Base-by-base conservation (phyloP, 2,329 filamentous ascomycete species). In the Cytospora mali region DNA sequence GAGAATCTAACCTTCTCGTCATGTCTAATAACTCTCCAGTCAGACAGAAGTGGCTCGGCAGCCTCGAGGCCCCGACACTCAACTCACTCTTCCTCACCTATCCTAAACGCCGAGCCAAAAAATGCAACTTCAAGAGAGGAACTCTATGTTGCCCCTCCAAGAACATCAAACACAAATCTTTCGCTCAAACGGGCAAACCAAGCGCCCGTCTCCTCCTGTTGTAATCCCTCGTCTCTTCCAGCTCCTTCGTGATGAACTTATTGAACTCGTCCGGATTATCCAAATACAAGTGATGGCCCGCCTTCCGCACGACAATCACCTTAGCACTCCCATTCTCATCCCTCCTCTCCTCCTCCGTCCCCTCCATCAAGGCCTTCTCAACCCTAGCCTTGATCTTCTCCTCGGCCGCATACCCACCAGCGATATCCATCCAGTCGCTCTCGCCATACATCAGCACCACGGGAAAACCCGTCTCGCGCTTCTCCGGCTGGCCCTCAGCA, bases 361-460 rank as follows among this genome's bases (percentile, higher is more conserved):
- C 90, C 25, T 82, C 75, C 14, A 81, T 76, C 4, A 97, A 77
- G 0, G 84, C 80, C 55, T 84, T 84, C 28, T 77, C 76, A 67
- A 84, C 85, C 66, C 89, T 87, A 62, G 88, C 81, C 64, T 91
- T 88, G 14, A 98, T 83, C 74, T 90, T 93, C 75, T 93, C 86
- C 71, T 90, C 86, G 0, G 93, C 88, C 0, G 90, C 92, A 53
- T 88, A 86, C 0, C 95, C 95, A 29, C 93, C 95, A 0, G 87
- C 87, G 10, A 95, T 88, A 68, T 99, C 95, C 95, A 99, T 99
- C 95, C 95, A 99, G 79, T 99, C 95, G 71, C 95, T 88, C 70
- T 98, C 93, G 66, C 95, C 95, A 73, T 99, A 99, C 90, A 98
- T 93, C 73, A 99, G 85, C 10, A 98, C 84, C 33, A 98, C 81